These are phyloP conservation scores for Sphagnum magellanicum DNA, from an alignment of 228 moss, liverwort and hornwort species.

Conservation along the genomic window DNA sequence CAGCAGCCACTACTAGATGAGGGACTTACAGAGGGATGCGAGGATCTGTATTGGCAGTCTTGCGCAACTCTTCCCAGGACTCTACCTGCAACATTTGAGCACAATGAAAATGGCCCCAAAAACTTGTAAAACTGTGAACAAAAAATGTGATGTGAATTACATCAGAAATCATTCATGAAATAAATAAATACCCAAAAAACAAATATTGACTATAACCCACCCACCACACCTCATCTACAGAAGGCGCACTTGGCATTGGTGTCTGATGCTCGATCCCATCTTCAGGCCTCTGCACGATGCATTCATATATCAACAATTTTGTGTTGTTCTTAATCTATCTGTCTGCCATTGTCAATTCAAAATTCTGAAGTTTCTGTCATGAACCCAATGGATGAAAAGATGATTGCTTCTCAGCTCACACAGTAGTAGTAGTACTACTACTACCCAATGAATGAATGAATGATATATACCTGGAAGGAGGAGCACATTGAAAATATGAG, in stretches of 20 bases:
- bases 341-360: too few species aligned
- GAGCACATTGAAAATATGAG: too few species aligned
- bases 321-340: too few species aligned
- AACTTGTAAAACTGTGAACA: too few species aligned
- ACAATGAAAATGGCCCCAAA: background rate
- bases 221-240: slow-evolving; percentile 21
- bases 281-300: slow-evolving; percentile 12
- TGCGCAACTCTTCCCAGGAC: slow-evolving; percentile 39
- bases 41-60: slow-evolving; percentile 36
- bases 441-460: too few species aligned
- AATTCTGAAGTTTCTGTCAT: too few species aligned
- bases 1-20: background rate
- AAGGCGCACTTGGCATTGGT: slow-evolving; percentile 27
- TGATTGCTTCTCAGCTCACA: too few species aligned
- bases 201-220: background rate
- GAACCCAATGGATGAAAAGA: too few species aligned
- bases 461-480: too few species aligned
- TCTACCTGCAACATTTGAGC: slow-evolving; percentile 24
- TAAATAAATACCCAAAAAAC: background rate
- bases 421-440: too few species aligned
- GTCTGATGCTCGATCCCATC: slow-evolving; percentile 26
- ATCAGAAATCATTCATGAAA: background rate
- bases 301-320: too few species aligned
- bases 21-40: slow-evolving; percentile 34
- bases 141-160: background rate